phyloP scores from a whole-genome alignment of 805 yeast genomes.

The Kodamaea fukazawae region DNA sequence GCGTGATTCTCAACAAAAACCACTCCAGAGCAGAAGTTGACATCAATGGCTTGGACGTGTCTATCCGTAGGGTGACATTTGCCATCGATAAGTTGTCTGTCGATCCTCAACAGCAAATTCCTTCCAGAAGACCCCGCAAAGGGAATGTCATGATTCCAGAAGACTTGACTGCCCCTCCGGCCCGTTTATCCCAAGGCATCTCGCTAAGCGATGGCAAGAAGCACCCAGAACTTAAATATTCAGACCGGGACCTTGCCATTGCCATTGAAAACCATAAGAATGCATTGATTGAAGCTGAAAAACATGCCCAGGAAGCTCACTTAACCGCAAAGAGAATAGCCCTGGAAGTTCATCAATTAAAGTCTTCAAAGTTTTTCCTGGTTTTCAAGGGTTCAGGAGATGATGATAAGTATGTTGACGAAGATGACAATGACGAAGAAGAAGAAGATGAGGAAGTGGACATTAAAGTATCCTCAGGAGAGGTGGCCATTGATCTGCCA shows the following conservation, averaged over 20 bases:
- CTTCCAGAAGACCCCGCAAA: constrained; percentile 51
- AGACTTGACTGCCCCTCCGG: constrained; percentile 61
- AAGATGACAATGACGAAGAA: constrained; percentile 13
- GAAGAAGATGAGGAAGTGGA: constrained; percentile 19
- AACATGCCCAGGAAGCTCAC: constrained; percentile 77
- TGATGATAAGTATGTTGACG: constrained; percentile 12
- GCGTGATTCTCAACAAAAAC: constrained; percentile 47
- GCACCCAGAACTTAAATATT: constrained; percentile 24
- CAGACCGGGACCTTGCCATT: constrained; percentile 47
- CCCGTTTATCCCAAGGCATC: constrained; percentile 67
- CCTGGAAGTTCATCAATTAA: constrained; percentile 53
- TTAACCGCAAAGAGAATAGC: constrained; percentile 68
- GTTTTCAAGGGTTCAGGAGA: constrained; percentile 20
- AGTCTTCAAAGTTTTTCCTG: constrained; percentile 6
- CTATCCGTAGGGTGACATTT: constrained; percentile 59
- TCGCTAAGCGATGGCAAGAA: constrained; percentile 40
- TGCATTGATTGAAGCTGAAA: constrained; percentile 58
- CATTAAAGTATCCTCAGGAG: constrained; percentile 10
- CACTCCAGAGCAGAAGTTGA: constrained; percentile 37
- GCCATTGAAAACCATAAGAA: constrained; percentile 60
- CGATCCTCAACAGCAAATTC: constrained; percentile 65
- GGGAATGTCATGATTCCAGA: constrained; percentile 60
- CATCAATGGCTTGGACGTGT: background rate
- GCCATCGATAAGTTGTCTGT: constrained; percentile 67
- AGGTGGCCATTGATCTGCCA: constrained; percentile 66